Conservation (phyloP, 192 early-diverging fungal genomes). For the Spizellomyces sp. region DNA sequence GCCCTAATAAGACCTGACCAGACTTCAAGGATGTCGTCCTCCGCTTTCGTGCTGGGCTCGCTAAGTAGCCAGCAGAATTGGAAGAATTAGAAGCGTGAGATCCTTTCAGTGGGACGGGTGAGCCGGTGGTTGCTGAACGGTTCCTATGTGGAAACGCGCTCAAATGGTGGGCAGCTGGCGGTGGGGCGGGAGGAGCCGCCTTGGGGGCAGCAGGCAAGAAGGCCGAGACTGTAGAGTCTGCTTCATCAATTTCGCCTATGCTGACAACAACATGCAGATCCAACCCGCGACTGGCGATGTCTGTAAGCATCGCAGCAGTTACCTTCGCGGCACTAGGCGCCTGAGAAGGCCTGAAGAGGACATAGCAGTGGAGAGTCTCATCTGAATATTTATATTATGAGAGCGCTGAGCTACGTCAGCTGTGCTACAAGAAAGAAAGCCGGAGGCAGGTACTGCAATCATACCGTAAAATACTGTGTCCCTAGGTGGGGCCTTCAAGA, state of each 20-base stretch:
- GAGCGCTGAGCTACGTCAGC: no score
- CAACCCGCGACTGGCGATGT: constrained; percentile 15
- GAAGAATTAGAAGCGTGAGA: background rate
- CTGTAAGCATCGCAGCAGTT: constrained; percentile 6
- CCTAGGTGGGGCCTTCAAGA: constrained; percentile 14
- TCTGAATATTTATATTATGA: background rate
- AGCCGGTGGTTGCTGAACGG: constrained; percentile 21
- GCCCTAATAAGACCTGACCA: no score
- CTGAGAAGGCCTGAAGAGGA: constrained; percentile 22
- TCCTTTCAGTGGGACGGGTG: background rate
- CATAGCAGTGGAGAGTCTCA: constrained; percentile 16
- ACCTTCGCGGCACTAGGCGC: constrained; percentile 20
- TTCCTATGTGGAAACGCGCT: background rate
- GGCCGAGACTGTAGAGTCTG: background rate
- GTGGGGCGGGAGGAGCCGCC: constrained; percentile 14
- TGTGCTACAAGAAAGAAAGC: no score
- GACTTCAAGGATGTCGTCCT: constrained; percentile 9
- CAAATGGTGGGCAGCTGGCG: constrained; percentile 23
- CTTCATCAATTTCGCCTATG: constrained; percentile 8
- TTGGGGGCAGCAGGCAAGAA: constrained; percentile 4
- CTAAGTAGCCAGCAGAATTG: constrained; percentile 12
- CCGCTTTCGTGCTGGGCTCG: constrained; percentile 4
- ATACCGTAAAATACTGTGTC: constrained; percentile 18
- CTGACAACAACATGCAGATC: constrained; percentile 3
- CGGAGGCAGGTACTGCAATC: background rate